Base-by-base conservation (phyloP, 1,139 yeast species). In the Suhomyces bolitotheri region DNA sequence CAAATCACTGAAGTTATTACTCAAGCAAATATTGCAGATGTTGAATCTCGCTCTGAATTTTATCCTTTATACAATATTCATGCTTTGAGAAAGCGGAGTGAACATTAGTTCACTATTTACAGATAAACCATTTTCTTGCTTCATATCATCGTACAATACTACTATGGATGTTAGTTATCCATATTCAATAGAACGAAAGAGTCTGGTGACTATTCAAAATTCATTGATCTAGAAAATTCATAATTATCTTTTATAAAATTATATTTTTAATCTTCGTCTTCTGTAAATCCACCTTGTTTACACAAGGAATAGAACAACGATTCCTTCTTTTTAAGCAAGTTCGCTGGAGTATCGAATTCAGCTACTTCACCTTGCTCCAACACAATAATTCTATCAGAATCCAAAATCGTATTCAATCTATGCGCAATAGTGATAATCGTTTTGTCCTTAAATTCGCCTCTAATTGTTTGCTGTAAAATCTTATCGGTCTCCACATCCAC, bases 341-440 rank as follows among this genome's bases (percentile, higher is more conserved):
- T 73, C 19, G 62, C 71, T 3, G 97, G 97, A 1, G 85, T 61
- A 51, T 88, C 97, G 58, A 88, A 87, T 58, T 92, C 98, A 6
- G 83, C 84, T 25, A 92, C 86, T 53, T 75, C 70, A 39, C 97
- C 98, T 41, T 78, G 77, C 46, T 88, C 95, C 50, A 92, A 71
- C 2, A 92, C 97, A 42, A 90, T 77, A 34, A 92, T 89, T 46
- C 82, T 71, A 59, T 92, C 97, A 45, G 92, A 82, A 53, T 90
- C 97, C 73, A 90, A 75, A 49, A 92, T 89, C 1, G 97, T 92
- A 58, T 90, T 89, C 47, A 92, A 71, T 60, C 98, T 77, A 61
- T 92, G 97, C 2, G 97, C 97, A 66, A 92, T 90, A 3, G 97
- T 90, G 50, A 92, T 69, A 53, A 92, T 89, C 0, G 97, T 90